phyloP scores from a whole-genome alignment of 257 asterid genomes.

The Solanum infundibuliforme region DNA sequence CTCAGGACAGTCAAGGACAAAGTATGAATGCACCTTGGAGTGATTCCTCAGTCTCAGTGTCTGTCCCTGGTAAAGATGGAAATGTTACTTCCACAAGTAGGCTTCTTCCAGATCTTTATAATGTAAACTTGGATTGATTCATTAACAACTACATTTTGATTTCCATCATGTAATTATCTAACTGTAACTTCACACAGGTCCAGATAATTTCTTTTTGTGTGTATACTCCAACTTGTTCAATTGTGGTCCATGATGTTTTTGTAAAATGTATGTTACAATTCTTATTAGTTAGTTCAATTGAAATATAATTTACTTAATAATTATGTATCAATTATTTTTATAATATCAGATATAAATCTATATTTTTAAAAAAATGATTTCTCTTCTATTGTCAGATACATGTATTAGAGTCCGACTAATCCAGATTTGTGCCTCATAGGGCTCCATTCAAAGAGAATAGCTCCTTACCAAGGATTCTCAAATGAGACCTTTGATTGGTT shows the following conservation, averaged over 20 bases:
- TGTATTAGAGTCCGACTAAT: background rate
- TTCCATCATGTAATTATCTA: background rate
- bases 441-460: background rate
- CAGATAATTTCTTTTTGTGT: background rate
- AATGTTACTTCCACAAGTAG: slow-evolving; percentile 20
- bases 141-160: background rate
- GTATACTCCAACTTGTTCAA: background rate
- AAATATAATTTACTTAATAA: too few relatives aligned
- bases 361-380: too few relatives aligned
- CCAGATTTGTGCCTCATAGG: background rate
- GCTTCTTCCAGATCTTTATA: slow-evolving; percentile 29
- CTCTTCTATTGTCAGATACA: accelerated
- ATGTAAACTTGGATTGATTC: slow-evolving; percentile 2
- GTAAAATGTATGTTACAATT: background rate
- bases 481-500: background rate
- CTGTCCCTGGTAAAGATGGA: slow-evolving; percentile 31
- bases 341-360: background rate
- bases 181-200: background rate
- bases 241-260: background rate
- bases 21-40: slow-evolving; percentile 62
- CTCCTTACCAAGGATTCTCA: background rate
- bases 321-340: background rate
- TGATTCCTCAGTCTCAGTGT: slow-evolving; percentile 45
- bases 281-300: background rate
- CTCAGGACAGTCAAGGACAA: slow-evolving; percentile 36